Conservation (phyloP, 805 yeast genomes). For the Ogataea degrootiae region DNA sequence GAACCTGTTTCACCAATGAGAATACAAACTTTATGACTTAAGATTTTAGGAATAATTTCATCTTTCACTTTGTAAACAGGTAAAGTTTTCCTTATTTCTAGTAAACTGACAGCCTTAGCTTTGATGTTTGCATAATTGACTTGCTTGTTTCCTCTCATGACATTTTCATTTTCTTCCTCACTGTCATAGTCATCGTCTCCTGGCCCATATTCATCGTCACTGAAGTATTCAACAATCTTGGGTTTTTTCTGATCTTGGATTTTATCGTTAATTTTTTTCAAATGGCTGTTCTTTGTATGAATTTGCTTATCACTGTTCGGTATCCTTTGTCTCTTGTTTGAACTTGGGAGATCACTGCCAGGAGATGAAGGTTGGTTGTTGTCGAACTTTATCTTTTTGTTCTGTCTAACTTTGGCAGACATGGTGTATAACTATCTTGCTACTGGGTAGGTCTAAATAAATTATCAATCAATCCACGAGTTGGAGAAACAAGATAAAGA, state of each 20-base stretch:
- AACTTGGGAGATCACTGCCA: background rate
- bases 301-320: background rate
- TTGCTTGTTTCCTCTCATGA: conserved; percentile 17
- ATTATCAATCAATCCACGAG: too few species aligned
- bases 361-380: conserved; percentile 2
- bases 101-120: conserved; percentile 39
- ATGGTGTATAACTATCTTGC: background rate
- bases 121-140: conserved; percentile 22
- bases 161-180: conserved; percentile 18
- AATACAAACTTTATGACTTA: conserved; percentile 61
- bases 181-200: conserved; percentile 12
- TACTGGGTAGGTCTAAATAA: background rate
- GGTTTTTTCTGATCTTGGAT: background rate
- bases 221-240: conserved; percentile 4
- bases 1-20: conserved; percentile 97
- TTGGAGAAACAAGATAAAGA: too few species aligned
- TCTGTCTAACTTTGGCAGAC: conserved; percentile 15
- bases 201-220: conserved; percentile 10
- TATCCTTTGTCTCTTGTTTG: background rate
- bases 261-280: background rate
- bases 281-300: background rate
- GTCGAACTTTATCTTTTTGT: conserved; percentile 24
- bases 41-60: conserved; percentile 52
- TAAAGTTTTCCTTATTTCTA: conserved; percentile 49
- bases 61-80: conserved; percentile 76